phyloP scores from a whole-genome alignment of 2,329 filamentous ascomycete species.

The Botrytis paeoniae region DNA sequence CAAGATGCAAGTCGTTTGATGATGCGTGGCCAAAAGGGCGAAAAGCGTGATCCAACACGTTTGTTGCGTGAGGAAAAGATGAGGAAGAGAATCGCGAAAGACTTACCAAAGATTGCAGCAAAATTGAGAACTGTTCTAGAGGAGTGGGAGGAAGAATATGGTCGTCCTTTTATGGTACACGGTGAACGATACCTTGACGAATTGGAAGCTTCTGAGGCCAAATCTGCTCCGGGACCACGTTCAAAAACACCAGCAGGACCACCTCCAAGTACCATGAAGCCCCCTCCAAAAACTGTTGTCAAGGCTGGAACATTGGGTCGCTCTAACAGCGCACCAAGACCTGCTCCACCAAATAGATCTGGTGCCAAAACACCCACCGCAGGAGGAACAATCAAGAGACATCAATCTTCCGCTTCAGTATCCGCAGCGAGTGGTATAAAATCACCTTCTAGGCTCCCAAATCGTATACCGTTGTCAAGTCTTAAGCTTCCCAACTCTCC shows the following conservation, averaged over 20 bases:
- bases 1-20: slow-evolving; percentile 94
- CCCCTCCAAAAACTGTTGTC: slow-evolving; percentile 19
- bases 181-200: slow-evolving; percentile 88
- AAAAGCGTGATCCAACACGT: slow-evolving; percentile 91
- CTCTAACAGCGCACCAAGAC: slow-evolving; percentile 31
- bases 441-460: slow-evolving; percentile 68
- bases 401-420: slow-evolving; percentile 27
- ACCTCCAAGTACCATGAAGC: slow-evolving; percentile 46
- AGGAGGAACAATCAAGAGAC: slow-evolving; percentile 35
- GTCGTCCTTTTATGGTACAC: slow-evolving; percentile 86
- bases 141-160: slow-evolving; percentile 90
- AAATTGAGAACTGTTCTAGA: slow-evolving; percentile 83
- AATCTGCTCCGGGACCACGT: slow-evolving; percentile 58
- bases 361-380: slow-evolving; percentile 54
- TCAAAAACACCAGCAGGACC: slow-evolving; percentile 73
- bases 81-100: slow-evolving; percentile 94
- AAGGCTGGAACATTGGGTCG: slow-evolving; percentile 34
- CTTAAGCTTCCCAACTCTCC: slow-evolving; percentile 76
- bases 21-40: slow-evolving; percentile 86
- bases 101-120: slow-evolving; percentile 83
- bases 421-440: slow-evolving; percentile 32
- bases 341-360: slow-evolving; percentile 32
- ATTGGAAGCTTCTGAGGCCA: slow-evolving; percentile 62
- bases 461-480: slow-evolving; percentile 65
- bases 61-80: slow-evolving; percentile 96